phyloP scores from a whole-genome alignment of 441 rosid species.

The Corymbia citriodora region DNA sequence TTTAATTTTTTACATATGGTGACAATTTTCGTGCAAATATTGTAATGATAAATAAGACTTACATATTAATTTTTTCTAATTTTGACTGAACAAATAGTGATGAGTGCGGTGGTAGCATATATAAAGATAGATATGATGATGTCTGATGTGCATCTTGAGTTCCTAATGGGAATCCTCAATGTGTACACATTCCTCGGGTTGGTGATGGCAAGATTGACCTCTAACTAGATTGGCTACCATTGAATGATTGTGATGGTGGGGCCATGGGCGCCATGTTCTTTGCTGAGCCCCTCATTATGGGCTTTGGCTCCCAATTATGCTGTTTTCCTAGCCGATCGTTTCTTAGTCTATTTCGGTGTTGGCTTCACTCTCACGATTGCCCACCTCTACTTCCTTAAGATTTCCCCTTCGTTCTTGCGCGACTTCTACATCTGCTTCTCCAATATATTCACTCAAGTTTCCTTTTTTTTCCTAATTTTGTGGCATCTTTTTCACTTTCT shows the following conservation, averaged over 20 bases:
- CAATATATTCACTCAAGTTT: too few relatives aligned
- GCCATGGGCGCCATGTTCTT: conserved; percentile 40
- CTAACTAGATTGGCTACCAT: conserved; percentile 75
- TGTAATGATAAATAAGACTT: too few relatives aligned
- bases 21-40: too few relatives aligned
- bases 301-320: conserved; percentile 62
- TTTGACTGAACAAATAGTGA: too few relatives aligned
- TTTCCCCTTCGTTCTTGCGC: too few relatives aligned
- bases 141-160: not conserved
- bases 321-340: conserved; percentile 74
- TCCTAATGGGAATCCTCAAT: conserved; percentile 30
- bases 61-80: too few relatives aligned
- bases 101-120: too few relatives aligned
- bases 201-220: conserved; percentile 61
- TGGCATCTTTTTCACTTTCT: too few relatives aligned
- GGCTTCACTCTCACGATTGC: conserved; percentile 10
- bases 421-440: too few relatives aligned
- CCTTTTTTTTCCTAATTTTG: too few relatives aligned
- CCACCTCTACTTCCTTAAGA: conserved; percentile 40
- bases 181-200: conserved; percentile 56
- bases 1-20: too few relatives aligned
- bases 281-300: conserved; percentile 73
- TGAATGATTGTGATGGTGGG: conserved; percentile 66
- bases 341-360: conserved; percentile 49
- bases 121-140: too few relatives aligned